A percentile compares a stretch with the other conserved stretches of the same genome.
Conservation (phyloP, 352 stramenopile species). For the Salisapilia sapeloensis region DNA sequence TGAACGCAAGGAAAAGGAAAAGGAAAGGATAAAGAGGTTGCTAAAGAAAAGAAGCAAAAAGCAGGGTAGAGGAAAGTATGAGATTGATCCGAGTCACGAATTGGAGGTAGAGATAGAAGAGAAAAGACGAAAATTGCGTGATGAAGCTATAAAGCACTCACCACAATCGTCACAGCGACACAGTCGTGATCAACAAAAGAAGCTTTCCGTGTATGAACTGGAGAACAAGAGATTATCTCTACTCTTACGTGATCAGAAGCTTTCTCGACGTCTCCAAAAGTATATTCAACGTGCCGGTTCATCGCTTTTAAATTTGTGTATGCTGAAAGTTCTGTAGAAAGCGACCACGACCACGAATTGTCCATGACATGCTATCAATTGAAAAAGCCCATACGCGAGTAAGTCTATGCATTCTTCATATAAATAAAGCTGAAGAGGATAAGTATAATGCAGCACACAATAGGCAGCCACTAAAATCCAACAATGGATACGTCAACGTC, state of each 20-base stretch:
- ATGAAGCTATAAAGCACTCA: too few relatives aligned
- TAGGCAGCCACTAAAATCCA: conserved; percentile 28
- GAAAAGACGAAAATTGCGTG: too few relatives aligned
- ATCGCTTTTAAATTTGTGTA: neutral
- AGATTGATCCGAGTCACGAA: too few relatives aligned
- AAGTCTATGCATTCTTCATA: too few relatives aligned
- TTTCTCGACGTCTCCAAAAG: conserved; percentile 20
- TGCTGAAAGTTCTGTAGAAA: conserved; percentile 15
- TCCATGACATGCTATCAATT: conserved; percentile 54
- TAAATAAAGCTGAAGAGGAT: neutral
- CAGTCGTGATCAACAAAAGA: too few relatives aligned
- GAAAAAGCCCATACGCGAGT: conserved; percentile 34
- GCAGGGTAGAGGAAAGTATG: too few relatives aligned
- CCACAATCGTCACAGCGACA: too few relatives aligned
- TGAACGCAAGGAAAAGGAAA: too few relatives aligned
- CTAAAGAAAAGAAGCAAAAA: too few relatives aligned
- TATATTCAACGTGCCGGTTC: conserved; percentile 2
- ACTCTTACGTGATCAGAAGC: conserved; percentile 21
- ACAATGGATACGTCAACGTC: conserved; percentile 29
- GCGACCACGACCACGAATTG: conserved; percentile 28
- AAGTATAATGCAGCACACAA: neutral
- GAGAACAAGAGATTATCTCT: conserved; percentile 40
- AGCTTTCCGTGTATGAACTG: conserved; percentile 25
- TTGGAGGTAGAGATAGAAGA: too few relatives aligned
- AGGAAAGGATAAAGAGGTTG: too few relatives aligned